Evolutionary conservation across 257 asterid genomes (phyloP).

Genomic region (Nemophila menziesii): DNA sequence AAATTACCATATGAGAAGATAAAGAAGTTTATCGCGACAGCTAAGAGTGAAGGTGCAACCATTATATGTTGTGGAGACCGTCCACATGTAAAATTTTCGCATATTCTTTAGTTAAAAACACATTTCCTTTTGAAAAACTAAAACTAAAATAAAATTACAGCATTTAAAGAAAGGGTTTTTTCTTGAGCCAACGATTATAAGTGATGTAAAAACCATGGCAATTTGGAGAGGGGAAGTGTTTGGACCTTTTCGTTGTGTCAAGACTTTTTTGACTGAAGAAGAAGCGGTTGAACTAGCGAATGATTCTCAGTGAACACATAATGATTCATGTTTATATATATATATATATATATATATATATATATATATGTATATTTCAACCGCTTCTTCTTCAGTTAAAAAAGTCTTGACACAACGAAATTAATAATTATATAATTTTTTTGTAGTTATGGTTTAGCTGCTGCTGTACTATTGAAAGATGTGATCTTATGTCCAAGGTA

Average conservation of each 20-base stretch:
- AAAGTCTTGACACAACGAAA: too few relatives aligned
- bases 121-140: background rate
- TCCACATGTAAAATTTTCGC: constrained; percentile 40
- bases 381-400: too few relatives aligned
- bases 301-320: constrained; percentile 70
- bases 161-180: constrained; percentile 76
- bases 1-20: constrained; percentile 59
- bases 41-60: constrained; percentile 81
- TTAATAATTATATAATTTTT: constrained; percentile 8
- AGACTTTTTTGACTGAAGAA: constrained; percentile 76
- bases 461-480: constrained; percentile 77
- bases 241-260: constrained; percentile 92
- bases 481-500: constrained; percentile 73
- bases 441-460: constrained; percentile 71
- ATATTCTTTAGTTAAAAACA: background rate
- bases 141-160: constrained; percentile 28
- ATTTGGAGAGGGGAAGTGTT: constrained; percentile 96
- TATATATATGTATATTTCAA: too few relatives aligned
- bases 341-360: too few relatives aligned
- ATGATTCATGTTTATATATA: background rate
- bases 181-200: constrained; percentile 57
- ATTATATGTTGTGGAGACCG: constrained; percentile 67
- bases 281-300: constrained; percentile 90
- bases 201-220: constrained; percentile 78
- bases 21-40: constrained; percentile 52